Conservation (phyloP, 352 stramenopile genomes). For the Pythium biforme region DNA sequence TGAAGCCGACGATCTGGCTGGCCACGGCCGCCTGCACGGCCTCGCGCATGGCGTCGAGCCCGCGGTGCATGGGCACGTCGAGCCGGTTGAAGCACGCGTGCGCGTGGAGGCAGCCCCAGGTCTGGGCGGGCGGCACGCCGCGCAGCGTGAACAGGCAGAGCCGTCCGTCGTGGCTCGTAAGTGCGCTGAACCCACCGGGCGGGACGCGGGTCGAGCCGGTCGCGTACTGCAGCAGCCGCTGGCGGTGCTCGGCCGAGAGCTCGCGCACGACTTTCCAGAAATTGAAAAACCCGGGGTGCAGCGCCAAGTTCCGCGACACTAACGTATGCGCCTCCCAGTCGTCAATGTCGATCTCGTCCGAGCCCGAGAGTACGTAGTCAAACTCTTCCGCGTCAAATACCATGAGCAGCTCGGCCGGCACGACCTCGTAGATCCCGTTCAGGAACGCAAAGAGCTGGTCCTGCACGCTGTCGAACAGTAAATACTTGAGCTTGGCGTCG, state of each 20-base stretch:
- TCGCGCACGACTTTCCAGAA: slow-evolving; percentile 53
- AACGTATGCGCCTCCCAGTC: slow-evolving; percentile 85
- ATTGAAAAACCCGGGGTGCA: slow-evolving; percentile 7
- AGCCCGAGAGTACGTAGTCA: slow-evolving; percentile 89
- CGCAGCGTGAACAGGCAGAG: slow-evolving; percentile 26
- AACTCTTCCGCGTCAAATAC: slow-evolving; percentile 94
- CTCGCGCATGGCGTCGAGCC: slow-evolving; percentile 2
- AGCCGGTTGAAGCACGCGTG: slow-evolving; percentile 64
- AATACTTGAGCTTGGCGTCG: slow-evolving; percentile 88
- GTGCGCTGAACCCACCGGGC: slow-evolving; percentile 23
- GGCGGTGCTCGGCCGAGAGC: slow-evolving; percentile 24
- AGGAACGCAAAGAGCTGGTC: slow-evolving; percentile 70
- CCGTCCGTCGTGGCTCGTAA: slow-evolving; percentile 29
- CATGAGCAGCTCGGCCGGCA: slow-evolving; percentile 84
- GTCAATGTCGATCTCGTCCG: slow-evolving; percentile 86
- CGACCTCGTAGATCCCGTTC: slow-evolving; percentile 90
- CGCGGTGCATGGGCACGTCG: slow-evolving; percentile 69
- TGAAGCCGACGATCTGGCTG: slow-evolving; percentile 11
- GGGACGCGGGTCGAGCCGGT: slow-evolving; percentile 38
- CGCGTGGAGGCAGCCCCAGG: slow-evolving; percentile 25
- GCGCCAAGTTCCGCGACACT: neutral
- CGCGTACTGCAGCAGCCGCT: slow-evolving; percentile 35
- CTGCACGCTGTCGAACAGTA: slow-evolving; percentile 80
- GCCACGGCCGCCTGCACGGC: slow-evolving; percentile 1
- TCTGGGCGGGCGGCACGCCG: neutral